These are phyloP conservation scores for Lachancea meyersii DNA, from an alignment of 805 yeast species.

Conservation along the genomic window DNA sequence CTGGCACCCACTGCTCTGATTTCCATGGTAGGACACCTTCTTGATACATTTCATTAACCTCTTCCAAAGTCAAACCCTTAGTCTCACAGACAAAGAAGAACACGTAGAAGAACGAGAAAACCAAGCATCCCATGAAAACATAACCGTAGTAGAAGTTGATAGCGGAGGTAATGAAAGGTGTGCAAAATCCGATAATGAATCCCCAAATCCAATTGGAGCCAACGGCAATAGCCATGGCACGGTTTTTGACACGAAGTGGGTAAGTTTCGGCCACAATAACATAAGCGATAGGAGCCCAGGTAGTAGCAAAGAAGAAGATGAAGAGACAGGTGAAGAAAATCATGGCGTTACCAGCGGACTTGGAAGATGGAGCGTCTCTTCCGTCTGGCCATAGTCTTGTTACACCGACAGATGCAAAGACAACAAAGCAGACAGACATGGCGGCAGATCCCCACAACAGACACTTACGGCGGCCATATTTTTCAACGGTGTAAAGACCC, in stretches of 20 bases:
- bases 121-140: constrained; percentile 50
- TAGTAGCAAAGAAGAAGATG: constrained; percentile 66
- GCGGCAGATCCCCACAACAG: constrained; percentile 44
- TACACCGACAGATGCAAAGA: constrained; percentile 60
- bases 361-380: constrained; percentile 38
- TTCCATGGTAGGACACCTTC: constrained; percentile 37
- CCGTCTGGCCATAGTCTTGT: constrained; percentile 39
- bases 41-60: constrained; percentile 57
- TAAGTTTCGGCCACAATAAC: constrained; percentile 63
- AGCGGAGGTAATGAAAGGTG: constrained; percentile 59
- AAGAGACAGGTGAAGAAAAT: constrained; percentile 63
- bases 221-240: constrained; percentile 52
- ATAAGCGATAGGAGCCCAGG: constrained; percentile 71
- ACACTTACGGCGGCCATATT: constrained; percentile 47
- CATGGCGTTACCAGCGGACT: constrained; percentile 63
- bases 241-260: constrained; percentile 62
- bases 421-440: constrained; percentile 41
- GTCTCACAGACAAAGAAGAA: constrained; percentile 69
- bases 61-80: constrained; percentile 72
- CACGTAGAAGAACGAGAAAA: constrained; percentile 53
- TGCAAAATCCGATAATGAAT: constrained; percentile 59
- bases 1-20: constrained; percentile 46
- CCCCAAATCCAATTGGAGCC: constrained; percentile 65
- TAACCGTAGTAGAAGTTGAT: constrained; percentile 68
- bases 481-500: constrained; percentile 47